Evolutionary conservation across 192 early-diverging fungal genomes (phyloP).

Genomic region (Mortierella antarctica): DNA sequence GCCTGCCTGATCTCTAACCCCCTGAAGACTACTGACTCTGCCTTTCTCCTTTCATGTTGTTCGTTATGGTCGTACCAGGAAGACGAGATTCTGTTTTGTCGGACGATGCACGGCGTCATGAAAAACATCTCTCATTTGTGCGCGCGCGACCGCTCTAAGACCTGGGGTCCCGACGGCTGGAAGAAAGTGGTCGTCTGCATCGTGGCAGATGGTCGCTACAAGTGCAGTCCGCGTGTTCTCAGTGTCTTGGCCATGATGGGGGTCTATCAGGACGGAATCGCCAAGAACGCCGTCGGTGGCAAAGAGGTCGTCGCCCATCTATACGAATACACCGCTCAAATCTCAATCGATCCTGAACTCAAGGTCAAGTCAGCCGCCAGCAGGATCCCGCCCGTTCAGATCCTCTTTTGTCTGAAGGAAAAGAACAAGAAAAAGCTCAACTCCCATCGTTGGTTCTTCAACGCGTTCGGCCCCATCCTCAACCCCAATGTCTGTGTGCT

Average conservation of each 20-base stretch:
- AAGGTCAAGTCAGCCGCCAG: constrained; percentile 60
- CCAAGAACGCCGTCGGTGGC: constrained; percentile 70
- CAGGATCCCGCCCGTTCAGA: constrained; percentile 73
- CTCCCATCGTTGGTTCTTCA: constrained; percentile 72
- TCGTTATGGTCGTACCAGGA: constrained; percentile 61
- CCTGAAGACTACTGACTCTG: neutral
- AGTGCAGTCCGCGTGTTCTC: constrained; percentile 71
- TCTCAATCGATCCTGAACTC: constrained; percentile 65
- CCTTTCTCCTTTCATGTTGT: constrained; percentile 1
- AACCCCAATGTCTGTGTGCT: constrained; percentile 71
- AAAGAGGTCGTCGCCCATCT: constrained; percentile 74
- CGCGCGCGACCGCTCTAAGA: constrained; percentile 67
- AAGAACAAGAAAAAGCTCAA: constrained; percentile 76
- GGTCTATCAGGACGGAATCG: constrained; percentile 79
- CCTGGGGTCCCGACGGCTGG: constrained; percentile 80
- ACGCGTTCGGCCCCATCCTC: constrained; percentile 67
- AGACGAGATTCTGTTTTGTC: constrained; percentile 90
- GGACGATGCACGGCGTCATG: constrained; percentile 88
- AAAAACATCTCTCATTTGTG: constrained; percentile 88
- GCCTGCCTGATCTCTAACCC: neutral
- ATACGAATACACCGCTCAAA: constrained; percentile 75
- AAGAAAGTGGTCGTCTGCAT: constrained; percentile 83
- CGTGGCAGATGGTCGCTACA: constrained; percentile 81
- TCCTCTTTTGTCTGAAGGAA: constrained; percentile 84
- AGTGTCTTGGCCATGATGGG: constrained; percentile 80